Percentiles rank a stretch among this genome's conserved stretches.
phyloP scores from a whole-genome alignment of 129 eudicot species.

The Deinandra increscens region DNA sequence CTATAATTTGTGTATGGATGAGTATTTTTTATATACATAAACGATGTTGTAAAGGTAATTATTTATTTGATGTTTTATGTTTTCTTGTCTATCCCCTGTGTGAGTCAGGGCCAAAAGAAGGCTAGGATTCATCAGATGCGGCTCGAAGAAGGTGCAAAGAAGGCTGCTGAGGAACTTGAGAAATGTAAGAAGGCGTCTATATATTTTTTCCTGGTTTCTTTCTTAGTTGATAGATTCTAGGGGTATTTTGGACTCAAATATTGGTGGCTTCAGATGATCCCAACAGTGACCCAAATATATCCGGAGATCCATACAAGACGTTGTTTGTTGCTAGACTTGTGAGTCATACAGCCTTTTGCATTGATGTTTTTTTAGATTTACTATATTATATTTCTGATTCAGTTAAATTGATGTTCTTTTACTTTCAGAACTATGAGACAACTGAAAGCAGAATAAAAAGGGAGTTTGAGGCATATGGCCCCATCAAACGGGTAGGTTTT shows the following conservation, averaged over 20 bases:
- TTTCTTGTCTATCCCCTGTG: slow-evolving; percentile 8
- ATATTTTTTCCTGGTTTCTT: not conserved
- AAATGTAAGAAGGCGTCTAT: slow-evolving; percentile 48
- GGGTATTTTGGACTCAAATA: not conserved
- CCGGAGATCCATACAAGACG: slow-evolving; percentile 99
- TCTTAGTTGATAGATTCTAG: slow-evolving; percentile 1
- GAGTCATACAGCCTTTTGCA: slow-evolving; percentile 29
- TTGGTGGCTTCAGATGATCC: slow-evolving; percentile 65
- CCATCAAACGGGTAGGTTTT: slow-evolving; percentile 99
- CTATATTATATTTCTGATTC: slow-evolving; percentile 3
- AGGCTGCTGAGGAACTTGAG: slow-evolving; percentile 94
- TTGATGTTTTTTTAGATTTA: slow-evolving; percentile 2
- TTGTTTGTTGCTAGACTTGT: slow-evolving; percentile 92
- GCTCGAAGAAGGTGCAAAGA: slow-evolving; percentile 88
- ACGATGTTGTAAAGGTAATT: not conserved
- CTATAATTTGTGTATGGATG: not conserved
- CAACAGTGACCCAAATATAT: slow-evolving; percentile 65
- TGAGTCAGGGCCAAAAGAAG: slow-evolving; percentile 61
- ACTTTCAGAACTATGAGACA: slow-evolving; percentile 87
- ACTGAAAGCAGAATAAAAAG: slow-evolving; percentile 97
- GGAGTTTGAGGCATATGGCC: slow-evolving; percentile 99
- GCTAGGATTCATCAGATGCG: slow-evolving; percentile 82
- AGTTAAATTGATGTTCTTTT: slow-evolving; percentile 4
- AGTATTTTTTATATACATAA: not conserved
- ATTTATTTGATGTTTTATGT: not conserved